Evolutionary conservation across 2,329 filamentous ascomycete genomes (phyloP).

Genomic region (Aaosphaeria pasadenensis): DNA sequence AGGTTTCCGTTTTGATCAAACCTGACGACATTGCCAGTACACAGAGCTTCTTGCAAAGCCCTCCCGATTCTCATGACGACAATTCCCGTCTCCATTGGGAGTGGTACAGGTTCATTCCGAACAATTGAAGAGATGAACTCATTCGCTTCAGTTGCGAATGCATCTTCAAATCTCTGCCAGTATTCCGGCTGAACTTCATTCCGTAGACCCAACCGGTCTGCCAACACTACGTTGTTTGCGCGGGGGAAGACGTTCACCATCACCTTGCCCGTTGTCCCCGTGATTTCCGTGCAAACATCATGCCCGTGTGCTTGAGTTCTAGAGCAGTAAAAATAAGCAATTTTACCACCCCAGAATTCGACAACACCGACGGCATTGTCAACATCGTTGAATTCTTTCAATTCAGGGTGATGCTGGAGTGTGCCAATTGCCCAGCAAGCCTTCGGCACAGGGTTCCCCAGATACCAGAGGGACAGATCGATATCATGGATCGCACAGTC

Average conservation of each 20-base stretch:
- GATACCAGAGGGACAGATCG: neutral
- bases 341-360: neutral
- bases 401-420: neutral
- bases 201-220: slow-evolving; percentile 23
- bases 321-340: neutral
- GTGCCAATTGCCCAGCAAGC: neutral
- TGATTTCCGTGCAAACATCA: slow-evolving; percentile 1
- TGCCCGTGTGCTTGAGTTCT: neutral
- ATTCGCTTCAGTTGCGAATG: slow-evolving; percentile 32
- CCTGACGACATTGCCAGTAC: slow-evolving; percentile 51
- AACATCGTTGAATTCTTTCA: neutral
- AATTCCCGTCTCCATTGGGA: slow-evolving; percentile 21
- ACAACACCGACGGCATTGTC: slow-evolving; percentile 1
- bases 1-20: slow-evolving; percentile 12
- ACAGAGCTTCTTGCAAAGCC: slow-evolving; percentile 54
- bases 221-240: slow-evolving; percentile 24
- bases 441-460: neutral
- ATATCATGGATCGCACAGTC: slow-evolving; percentile 1
- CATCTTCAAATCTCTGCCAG: slow-evolving; percentile 34
- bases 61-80: slow-evolving; percentile 29
- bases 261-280: slow-evolving; percentile 41
- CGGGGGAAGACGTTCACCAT: slow-evolving; percentile 26
- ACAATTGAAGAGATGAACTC: slow-evolving; percentile 29
- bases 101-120: slow-evolving; percentile 25
- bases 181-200: slow-evolving; percentile 34